Percentiles rank a stretch among this genome's conserved stretches.
phyloP scores from a whole-genome alignment of 1,284 basidiomycete genomes.

The Apiotrichum sp. region DNA sequence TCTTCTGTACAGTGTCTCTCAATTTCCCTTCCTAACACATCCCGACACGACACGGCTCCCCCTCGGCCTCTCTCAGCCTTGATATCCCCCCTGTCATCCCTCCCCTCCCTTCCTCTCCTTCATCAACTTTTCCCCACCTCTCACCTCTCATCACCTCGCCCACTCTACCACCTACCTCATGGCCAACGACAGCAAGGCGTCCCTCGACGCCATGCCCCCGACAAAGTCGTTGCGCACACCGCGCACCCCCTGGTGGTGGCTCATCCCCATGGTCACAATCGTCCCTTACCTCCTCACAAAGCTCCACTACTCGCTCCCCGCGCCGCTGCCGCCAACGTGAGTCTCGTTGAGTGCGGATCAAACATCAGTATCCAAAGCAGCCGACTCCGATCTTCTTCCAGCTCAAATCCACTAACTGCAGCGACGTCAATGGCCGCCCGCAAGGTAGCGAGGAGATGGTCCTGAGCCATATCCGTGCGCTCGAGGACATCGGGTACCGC shows the following conservation, averaged over 20 bases:
- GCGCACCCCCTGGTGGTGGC: slow-evolving; percentile 13
- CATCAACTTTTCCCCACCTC: background rate
- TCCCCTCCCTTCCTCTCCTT: background rate
- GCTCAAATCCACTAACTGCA: background rate
- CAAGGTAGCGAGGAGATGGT: slow-evolving; percentile 40
- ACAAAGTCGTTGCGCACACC: too few species aligned
- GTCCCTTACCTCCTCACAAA: slow-evolving; percentile 27
- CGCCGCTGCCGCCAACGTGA: slow-evolving; percentile 26
- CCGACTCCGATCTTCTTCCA: too few species aligned
- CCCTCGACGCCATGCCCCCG: background rate
- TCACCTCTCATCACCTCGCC: background rate
- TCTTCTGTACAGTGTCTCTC: too few species aligned
- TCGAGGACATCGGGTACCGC: slow-evolving; percentile 79
- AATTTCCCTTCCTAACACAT: too few species aligned
- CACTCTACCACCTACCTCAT: background rate
- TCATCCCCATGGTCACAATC: slow-evolving; percentile 28
- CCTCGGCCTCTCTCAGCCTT: too few species aligned
- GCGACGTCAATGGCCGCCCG: slow-evolving; percentile 26
- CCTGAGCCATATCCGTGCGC: slow-evolving; percentile 36
- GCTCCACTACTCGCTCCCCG: slow-evolving; percentile 36
- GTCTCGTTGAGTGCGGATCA: background rate
- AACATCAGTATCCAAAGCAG: too few species aligned
- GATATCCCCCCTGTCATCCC: too few species aligned
- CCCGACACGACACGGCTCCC: too few species aligned
- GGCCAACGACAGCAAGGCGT: background rate